A percentile compares a stretch with the other conserved stretches of the same genome.
Evolutionary conservation across 129 eudicot species (phyloP).

Genomic region (Chrysanthemum makinoi): DNA sequence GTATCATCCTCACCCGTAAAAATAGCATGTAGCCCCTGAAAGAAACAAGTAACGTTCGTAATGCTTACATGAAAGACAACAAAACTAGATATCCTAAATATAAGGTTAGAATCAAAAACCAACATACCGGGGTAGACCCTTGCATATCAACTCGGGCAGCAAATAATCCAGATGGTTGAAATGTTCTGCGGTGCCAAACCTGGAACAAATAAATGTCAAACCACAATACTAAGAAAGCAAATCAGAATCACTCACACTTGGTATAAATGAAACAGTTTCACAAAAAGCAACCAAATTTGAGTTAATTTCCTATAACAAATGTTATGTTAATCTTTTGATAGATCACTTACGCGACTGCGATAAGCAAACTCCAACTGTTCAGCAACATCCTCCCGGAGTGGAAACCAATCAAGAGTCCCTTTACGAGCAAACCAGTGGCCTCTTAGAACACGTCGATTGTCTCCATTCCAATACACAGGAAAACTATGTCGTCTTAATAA

Average conservation of each 20-base stretch:
- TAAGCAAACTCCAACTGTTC: conserved; percentile 98
- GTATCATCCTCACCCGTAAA: conserved; percentile 99
- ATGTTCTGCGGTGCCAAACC: conserved; percentile 98
- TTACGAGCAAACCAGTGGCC: conserved; percentile 99
- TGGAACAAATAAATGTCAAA: conserved; percentile 34
- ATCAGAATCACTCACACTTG: conserved; percentile 6
- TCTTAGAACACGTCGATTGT: conserved; percentile 89
- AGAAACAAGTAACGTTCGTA: neutral
- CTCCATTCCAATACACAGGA: conserved; percentile 99
- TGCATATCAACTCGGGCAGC: conserved; percentile 99
- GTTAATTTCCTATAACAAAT: neutral
- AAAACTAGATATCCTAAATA: conserved; percentile 4
- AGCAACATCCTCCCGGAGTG: conserved; percentile 92
- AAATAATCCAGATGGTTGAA: conserved; percentile 95
- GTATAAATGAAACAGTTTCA: neutral
- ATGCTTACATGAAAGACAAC: conserved; percentile 4
- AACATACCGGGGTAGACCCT: conserved; percentile 89
- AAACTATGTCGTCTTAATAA: conserved; percentile 84
- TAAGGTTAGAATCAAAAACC: conserved; percentile 8
- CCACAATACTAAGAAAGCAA: conserved; percentile 10
- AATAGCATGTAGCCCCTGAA: conserved; percentile 95
- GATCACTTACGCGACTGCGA: conserved; percentile 55
- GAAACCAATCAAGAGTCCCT: conserved; percentile 98
- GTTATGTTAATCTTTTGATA: conserved; percentile 13
- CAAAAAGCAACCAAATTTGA: neutral